These are phyloP conservation scores for Ophiostoma sp. DNA, from an alignment of 2,329 filamentous ascomycete genomes.

Conservation along the genomic window DNA sequence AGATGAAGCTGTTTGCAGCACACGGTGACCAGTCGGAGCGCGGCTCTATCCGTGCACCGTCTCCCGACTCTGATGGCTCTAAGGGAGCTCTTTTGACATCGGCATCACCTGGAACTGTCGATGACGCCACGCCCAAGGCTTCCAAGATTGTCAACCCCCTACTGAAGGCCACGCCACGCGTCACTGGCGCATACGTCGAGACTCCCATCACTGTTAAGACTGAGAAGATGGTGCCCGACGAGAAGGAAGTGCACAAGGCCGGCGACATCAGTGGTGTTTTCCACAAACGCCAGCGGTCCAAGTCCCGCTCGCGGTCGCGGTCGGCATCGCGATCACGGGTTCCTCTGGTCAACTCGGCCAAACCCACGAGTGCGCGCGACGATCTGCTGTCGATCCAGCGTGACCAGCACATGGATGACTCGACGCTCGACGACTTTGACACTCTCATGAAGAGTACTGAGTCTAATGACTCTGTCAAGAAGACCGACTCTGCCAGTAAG, in stretches of 20 bases:
- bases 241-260: conserved; percentile 26
- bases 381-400: conserved; percentile 51
- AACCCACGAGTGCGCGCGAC: conserved; percentile 50
- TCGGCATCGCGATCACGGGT: conserved; percentile 43
- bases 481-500: background rate
- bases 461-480: background rate
- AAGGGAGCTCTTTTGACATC: background rate
- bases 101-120: background rate
- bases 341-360: conserved; percentile 51
- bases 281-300: conserved; percentile 25
- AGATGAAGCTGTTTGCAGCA: conserved; percentile 53
- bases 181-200: conserved; percentile 53
- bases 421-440: conserved; percentile 54
- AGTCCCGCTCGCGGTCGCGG: conserved; percentile 31
- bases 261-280: background rate
- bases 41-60: conserved; percentile 49
- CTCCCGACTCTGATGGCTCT: conserved; percentile 33
- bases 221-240: conserved; percentile 31
- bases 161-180: conserved; percentile 48
- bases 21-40: conserved; percentile 52
- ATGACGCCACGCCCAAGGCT: conserved; percentile 42
- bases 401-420: conserved; percentile 53
- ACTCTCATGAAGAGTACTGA: conserved; percentile 36
- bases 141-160: conserved; percentile 40
- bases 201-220: conserved; percentile 47